A percentile compares a stretch with the other conserved stretches of the same genome.
Evolutionary conservation across 1,284 basidiomycete genomes (phyloP).

Genomic region (Thelephora terrestris): DNA sequence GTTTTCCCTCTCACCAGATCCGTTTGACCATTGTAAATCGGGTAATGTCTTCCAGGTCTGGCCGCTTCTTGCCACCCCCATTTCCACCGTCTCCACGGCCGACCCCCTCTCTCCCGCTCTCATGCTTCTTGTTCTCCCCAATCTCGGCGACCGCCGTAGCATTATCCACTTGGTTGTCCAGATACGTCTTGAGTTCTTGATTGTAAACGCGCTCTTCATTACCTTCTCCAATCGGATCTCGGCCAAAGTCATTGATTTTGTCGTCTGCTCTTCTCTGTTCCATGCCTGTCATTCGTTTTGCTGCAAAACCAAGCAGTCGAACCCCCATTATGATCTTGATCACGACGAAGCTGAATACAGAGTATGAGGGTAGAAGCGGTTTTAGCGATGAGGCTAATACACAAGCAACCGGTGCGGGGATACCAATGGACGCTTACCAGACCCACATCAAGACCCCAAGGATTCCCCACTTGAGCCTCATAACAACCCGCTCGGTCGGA

Average conservation of each 20-base stretch:
- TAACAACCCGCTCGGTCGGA: slow-evolving; percentile 38
- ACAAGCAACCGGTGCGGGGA: background rate
- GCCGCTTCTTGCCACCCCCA: slow-evolving; percentile 50
- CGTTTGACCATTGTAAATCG: slow-evolving; percentile 91
- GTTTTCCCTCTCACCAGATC: slow-evolving; percentile 57
- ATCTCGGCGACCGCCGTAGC: slow-evolving; percentile 59
- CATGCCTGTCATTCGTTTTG: slow-evolving; percentile 65
- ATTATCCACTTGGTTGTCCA: slow-evolving; percentile 64
- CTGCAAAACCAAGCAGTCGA: slow-evolving; percentile 77
- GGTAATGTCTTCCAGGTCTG: slow-evolving; percentile 78
- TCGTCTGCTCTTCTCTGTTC: slow-evolving; percentile 64
- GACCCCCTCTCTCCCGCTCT: slow-evolving; percentile 4
- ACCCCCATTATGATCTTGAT: slow-evolving; percentile 87
- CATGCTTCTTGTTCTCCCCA: slow-evolving; percentile 39
- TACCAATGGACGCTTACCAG: slow-evolving; percentile 44
- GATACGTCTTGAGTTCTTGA: slow-evolving; percentile 61
- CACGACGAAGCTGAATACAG: slow-evolving; percentile 54
- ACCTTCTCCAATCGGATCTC: slow-evolving; percentile 81
- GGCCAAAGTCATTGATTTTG: slow-evolving; percentile 73
- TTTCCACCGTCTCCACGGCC: slow-evolving; percentile 24
- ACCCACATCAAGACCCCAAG: slow-evolving; percentile 71
- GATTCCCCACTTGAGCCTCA: slow-evolving; percentile 53
- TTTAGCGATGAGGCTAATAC: too few species aligned
- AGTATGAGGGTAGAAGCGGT: background rate
- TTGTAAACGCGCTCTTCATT: slow-evolving; percentile 83